Base-by-base conservation (phyloP, 306 rosid species). In the Benincasa hispida region DNA sequence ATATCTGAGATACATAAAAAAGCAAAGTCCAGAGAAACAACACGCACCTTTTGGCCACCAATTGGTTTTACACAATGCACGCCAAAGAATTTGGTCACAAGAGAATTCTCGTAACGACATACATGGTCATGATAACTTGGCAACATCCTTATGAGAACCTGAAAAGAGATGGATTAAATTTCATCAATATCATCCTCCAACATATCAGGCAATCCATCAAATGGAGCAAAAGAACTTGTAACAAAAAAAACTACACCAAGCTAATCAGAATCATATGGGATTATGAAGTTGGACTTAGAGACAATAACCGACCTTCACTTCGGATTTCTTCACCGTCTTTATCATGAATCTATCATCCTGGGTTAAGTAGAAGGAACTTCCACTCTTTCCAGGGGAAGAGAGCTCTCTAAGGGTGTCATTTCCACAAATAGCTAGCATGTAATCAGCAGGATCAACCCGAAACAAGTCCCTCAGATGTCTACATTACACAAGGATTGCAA, bases 81-180 rank as follows among this genome's bases (percentile, higher is more conserved):
- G 2, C 99, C 99, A 9, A 80, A 95, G 84, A 95, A 95, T 74
- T 88, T 95, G 1, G 99, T 95, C 82, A 95, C 89, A 19, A 95
- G 98, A 22, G 99, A 92, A 69, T 92, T 90, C 67, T 95, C 96
- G 34, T 90, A 87, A 17, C 47, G 81, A 66, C 82, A 83, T 37
- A 95, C 86, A 42, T 95, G 99, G 62, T 82, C 77, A 72, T 89
- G 86, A 81, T 95, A 95, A 79, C 92, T 92, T 13, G 87, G 86
- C 62, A 95, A 97, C 99, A 95, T 95, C 84, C 99, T 86, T 45
- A 95, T 82, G 53, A 95, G 98, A 68, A 92, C 98, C 99, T 95
- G 88, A 19, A 85, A 82, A 50, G 24, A 10, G 14, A n/a, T n/a
- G n/a, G 72, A 72, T 48, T 53, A 70, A 80, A 74, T 76, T 27